phyloP scores from a whole-genome alignment of 352 stramenopile genomes.

The Globisporangium radiosum region DNA sequence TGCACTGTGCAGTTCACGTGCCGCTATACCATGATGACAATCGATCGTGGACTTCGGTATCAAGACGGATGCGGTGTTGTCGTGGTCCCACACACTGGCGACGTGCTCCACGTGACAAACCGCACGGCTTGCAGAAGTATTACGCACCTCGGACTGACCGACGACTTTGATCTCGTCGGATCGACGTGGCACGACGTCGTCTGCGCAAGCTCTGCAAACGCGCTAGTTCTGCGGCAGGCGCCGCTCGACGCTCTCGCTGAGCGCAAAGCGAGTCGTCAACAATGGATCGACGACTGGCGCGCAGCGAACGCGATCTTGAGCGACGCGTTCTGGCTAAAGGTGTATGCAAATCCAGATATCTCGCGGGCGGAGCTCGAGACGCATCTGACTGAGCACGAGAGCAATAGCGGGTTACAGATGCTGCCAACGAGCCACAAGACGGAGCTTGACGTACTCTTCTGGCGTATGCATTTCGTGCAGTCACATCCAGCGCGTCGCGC shows the following conservation, averaged over 20 bases:
- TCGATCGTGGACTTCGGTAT: constrained; percentile 7
- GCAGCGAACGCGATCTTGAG: constrained; percentile 21
- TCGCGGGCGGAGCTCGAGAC: constrained; percentile 13
- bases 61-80: constrained; percentile 27
- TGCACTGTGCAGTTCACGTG: constrained; percentile 18
- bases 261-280: too few relatives aligned
- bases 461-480: constrained; percentile 22
- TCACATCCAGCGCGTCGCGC: constrained; percentile 16
- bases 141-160: constrained; percentile 20
- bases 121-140: constrained; percentile 17
- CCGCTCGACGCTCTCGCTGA: constrained; percentile 15
- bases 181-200: constrained; percentile 16
- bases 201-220: constrained; percentile 10
- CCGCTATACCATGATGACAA: constrained; percentile 16
- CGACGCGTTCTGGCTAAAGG: constrained; percentile 37
- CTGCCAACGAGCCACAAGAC: constrained; percentile 15
- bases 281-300: constrained; percentile 4
- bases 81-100: constrained; percentile 19
- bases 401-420: constrained; percentile 15
- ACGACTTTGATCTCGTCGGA: constrained; percentile 20
- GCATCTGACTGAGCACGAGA: constrained; percentile 22
- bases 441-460: constrained; percentile 28
- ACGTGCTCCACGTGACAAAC: constrained; percentile 21
- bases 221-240: too few relatives aligned
- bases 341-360: constrained; percentile 30